Conservation (phyloP, 768 basidiomycete species). For the Naganishia kalamii region DNA sequence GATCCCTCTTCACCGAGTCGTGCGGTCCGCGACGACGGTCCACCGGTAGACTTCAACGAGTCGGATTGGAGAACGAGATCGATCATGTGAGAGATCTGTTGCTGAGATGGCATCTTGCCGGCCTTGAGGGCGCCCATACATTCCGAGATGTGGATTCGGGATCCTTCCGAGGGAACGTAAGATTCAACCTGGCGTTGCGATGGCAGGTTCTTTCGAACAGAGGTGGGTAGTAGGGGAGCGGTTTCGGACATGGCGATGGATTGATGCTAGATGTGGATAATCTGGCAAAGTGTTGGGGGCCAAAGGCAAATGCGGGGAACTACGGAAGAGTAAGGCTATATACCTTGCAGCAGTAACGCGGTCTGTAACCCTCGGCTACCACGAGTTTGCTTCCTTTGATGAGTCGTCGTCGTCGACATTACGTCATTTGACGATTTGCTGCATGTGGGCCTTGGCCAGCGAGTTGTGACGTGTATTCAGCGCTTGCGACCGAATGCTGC, state of each 20-base stretch:
- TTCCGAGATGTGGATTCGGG: conserved; percentile 40
- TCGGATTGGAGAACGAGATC: conserved; percentile 40
- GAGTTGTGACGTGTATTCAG: no score
- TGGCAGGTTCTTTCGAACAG: conserved; percentile 26
- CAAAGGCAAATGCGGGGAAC: background rate
- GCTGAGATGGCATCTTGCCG: conserved; percentile 45
- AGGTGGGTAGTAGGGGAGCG: conserved; percentile 29
- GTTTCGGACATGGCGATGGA: conserved; percentile 30
- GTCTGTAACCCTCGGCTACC: no score
- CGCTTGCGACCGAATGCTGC: no score
- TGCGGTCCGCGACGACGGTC: conserved; percentile 41
- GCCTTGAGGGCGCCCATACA: conserved; percentile 42
- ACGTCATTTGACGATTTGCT: no score
- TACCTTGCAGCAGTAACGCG: no score
- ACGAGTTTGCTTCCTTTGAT: no score
- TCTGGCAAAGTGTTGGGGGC: background rate
- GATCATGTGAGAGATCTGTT: conserved; percentile 37
- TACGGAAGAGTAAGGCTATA: no score
- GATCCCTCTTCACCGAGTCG: conserved; percentile 42
- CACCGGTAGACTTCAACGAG: conserved; percentile 39
- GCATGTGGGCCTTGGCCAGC: no score
- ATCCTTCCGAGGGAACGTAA: conserved; percentile 34
- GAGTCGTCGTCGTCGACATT: no score
- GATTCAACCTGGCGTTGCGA: conserved; percentile 31
- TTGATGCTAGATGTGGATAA: background rate